Conservation (phyloP, 495 filamentous ascomycete genomes). For the Ascodesmis nigricans region DNA sequence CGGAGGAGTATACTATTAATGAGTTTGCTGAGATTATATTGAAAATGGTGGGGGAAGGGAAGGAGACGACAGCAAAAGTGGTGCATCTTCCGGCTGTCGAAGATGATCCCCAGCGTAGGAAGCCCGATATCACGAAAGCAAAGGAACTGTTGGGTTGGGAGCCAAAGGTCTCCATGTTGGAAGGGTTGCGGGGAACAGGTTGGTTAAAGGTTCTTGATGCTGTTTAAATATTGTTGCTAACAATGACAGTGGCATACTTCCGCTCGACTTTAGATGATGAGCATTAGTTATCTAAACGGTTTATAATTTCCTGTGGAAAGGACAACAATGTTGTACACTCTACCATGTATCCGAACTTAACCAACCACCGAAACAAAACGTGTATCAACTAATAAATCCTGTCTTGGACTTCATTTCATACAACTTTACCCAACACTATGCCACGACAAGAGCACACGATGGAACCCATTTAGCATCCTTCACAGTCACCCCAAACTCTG, state of each 20-base stretch:
- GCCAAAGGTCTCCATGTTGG: constrained; percentile 8
- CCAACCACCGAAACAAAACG: too few species aligned
- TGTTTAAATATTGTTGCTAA: neutral
- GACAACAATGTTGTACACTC: too few species aligned
- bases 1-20: constrained; percentile 19
- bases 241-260: too few species aligned
- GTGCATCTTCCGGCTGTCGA: constrained; percentile 13
- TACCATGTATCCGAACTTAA: too few species aligned
- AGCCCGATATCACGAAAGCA: constrained; percentile 19
- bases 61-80: constrained; percentile 4
- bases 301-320: too few species aligned
- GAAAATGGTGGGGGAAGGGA: constrained; percentile 10
- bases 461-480: constrained; percentile 83
- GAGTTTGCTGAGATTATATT: constrained; percentile 17
- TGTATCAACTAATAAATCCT: too few species aligned
- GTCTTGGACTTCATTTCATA: too few species aligned
- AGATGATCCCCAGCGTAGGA: constrained; percentile 19
- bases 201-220: neutral
- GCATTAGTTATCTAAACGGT: too few species aligned
- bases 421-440: too few species aligned
- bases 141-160: constrained; percentile 17
- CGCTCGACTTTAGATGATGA: too few species aligned
- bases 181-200: constrained; percentile 20
- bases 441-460: constrained; percentile 65
- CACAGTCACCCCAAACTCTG: constrained; percentile 74